Base-by-base conservation (phyloP, 2,329 filamentous ascomycete species). In the Alternaria alternata region DNA sequence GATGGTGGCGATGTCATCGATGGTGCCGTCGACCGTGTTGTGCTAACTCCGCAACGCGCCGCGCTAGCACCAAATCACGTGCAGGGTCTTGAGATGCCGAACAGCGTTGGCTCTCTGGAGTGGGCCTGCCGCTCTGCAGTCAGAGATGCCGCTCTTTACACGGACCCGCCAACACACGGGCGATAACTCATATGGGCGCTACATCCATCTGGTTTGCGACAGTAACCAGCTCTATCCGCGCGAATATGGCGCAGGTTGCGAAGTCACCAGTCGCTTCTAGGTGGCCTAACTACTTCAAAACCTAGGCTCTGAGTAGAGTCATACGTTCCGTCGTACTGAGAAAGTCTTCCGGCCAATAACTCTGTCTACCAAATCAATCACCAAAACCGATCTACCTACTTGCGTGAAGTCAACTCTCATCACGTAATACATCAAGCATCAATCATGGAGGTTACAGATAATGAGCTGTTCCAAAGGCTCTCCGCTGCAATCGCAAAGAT, bases 61-160 rank as follows among this genome's bases (percentile, higher is more conserved):
- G 63, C 57, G 63, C 62, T 59, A 68, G 57, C 68, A 62, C 69
- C 67, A 60, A 54, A 20, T 54, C 75, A 76, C 73, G 75, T 75
- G 73, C 69, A 44, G 8, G 22, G 32, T 24, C 38, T 22, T 5
- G 18, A 26, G 43, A 44, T 49, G 47, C 48, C 41, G 41, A 41
- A 30, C 30, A 39, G 11, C 36, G 22, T 3, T 36, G 30, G 38
- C 48, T 24, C 18, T 39, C 18, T 12, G 26, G 38, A 41, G 34
- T 46, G 46, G 18, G 28, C 39, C 11, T 41, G 38, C 42, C 55
- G 38, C 24, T 51, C 18, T 11, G 26, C 38, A 51, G 28, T 51
- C 32, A 52, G 24, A 61, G 16, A 49, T 51, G 43, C 30, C 30
- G 26, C 32, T 48, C 46, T 11, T 28, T 57, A 38, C 54, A 54